These are phyloP conservation scores for Carex littledalei DNA, from an alignment of 176 grass and related monocot species.

Conservation along the genomic window DNA sequence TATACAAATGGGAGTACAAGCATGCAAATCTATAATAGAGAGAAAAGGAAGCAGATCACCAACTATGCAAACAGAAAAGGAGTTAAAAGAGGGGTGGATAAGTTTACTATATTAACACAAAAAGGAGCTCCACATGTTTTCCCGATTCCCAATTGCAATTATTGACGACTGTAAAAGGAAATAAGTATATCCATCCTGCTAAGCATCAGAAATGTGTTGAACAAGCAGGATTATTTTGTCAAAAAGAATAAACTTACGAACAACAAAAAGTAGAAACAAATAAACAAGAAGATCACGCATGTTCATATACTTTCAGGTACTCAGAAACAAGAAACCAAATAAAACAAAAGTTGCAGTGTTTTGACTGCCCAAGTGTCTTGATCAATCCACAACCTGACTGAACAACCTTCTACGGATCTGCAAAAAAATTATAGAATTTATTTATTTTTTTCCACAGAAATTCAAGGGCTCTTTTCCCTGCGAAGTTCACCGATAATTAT, in stretches of 20 bases:
- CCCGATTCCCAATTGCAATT: not conserved
- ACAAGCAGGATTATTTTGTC: constrained; percentile 1
- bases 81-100: not conserved
- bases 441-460: not conserved
- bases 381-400: constrained; percentile 38
- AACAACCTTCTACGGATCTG: constrained; percentile 68
- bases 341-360: not conserved
- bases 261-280: constrained; percentile 7
- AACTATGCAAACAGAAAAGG: not conserved
- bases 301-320: constrained; percentile 13
- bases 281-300: constrained; percentile 2
- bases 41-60: not conserved
- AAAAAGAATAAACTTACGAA: constrained; percentile 17
- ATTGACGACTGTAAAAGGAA: not conserved
- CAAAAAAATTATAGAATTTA: constrained; percentile 16
- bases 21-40: not conserved
- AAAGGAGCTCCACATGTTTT: constrained; percentile 5
- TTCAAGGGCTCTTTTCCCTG: not conserved
- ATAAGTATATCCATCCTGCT: not conserved
- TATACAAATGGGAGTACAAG: not conserved
- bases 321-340: not conserved
- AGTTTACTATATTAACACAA: not conserved
- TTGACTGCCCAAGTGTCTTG: constrained; percentile 14
- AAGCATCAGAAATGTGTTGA: not conserved
- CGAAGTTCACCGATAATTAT: not conserved